Conservation (phyloP, 2,329 filamentous ascomycete genomes). For the Xylariaceae sp. region DNA sequence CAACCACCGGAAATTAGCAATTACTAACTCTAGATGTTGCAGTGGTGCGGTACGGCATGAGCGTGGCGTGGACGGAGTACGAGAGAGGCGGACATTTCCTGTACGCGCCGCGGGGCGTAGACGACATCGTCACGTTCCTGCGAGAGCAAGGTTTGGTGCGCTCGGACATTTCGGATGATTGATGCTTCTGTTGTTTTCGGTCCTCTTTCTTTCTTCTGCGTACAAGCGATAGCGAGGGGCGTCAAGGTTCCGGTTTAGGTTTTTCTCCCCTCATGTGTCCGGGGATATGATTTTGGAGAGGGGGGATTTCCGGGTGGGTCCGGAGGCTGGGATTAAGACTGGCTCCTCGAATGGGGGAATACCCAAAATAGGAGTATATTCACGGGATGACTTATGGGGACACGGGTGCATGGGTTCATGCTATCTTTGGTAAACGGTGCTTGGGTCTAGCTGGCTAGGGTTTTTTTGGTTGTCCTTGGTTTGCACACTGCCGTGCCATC, state of each 20-base stretch:
- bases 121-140: slow-evolving; percentile 44
- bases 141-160: slow-evolving; percentile 12
- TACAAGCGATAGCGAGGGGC: neutral
- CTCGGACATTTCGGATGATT: neutral
- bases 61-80: slow-evolving; percentile 47
- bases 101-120: slow-evolving; percentile 44
- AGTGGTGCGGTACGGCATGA: slow-evolving; percentile 42
- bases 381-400: neutral
- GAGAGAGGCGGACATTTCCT: slow-evolving; percentile 47
- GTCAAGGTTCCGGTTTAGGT: neutral
- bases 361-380: neutral
- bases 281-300: neutral
- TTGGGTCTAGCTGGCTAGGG: too few relatives aligned
- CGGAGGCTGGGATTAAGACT: neutral
- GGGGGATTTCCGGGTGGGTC: neutral
- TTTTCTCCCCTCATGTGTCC: too few relatives aligned
- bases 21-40: too few relatives aligned
- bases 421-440: too few relatives aligned
- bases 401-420: neutral
- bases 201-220: neutral
- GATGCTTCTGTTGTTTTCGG: neutral
- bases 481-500: too few relatives aligned
- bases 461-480: too few relatives aligned
- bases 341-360: too few relatives aligned
- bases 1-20: too few relatives aligned